Conservation (phyloP, 805 yeast species). For the Yarrowia hollandica region DNA sequence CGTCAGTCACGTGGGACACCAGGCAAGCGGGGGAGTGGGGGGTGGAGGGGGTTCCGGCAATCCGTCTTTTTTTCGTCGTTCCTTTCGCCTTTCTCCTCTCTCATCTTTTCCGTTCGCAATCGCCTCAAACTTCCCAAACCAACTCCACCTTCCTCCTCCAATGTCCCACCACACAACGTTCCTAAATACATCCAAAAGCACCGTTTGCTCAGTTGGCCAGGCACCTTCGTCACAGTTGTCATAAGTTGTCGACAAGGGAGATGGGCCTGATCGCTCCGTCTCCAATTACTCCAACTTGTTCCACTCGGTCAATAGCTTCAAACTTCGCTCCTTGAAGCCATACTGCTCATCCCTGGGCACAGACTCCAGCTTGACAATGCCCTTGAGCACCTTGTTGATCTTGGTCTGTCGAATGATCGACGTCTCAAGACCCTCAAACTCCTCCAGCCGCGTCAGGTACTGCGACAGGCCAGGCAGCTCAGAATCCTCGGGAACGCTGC, state of each 20-base stretch:
- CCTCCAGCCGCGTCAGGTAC: conserved; percentile 37
- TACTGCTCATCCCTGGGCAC: conserved; percentile 40
- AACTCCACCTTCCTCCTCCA: conserved; percentile 9
- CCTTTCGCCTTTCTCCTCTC: no score
- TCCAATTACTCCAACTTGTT: conserved; percentile 15
- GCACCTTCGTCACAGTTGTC: neutral
- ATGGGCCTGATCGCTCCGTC: no score
- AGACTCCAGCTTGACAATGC: conserved; percentile 36
- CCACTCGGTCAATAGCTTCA: conserved; percentile 33
- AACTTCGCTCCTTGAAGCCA: conserved; percentile 38
- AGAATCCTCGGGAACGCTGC: conserved; percentile 33
- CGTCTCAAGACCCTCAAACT: conserved; percentile 37
- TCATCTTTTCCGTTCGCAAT: neutral
- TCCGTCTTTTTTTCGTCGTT: no score
- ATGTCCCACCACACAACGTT: neutral
- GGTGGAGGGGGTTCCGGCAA: no score
- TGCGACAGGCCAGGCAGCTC: conserved; percentile 36
- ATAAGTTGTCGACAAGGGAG: no score
- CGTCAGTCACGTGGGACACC: no score
- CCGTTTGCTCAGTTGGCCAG: neutral
- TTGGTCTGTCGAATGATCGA: conserved; percentile 41
- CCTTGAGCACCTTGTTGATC: conserved; percentile 42
- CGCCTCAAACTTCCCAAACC: neutral
- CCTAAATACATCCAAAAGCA: conserved; percentile 17
- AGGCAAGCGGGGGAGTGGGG: no score